Percentiles rank a stretch among this genome's conserved stretches.
These are phyloP conservation scores for Zasmidium citrigriseum DNA, from an alignment of 2,329 filamentous ascomycete species.

Conservation along the genomic window DNA sequence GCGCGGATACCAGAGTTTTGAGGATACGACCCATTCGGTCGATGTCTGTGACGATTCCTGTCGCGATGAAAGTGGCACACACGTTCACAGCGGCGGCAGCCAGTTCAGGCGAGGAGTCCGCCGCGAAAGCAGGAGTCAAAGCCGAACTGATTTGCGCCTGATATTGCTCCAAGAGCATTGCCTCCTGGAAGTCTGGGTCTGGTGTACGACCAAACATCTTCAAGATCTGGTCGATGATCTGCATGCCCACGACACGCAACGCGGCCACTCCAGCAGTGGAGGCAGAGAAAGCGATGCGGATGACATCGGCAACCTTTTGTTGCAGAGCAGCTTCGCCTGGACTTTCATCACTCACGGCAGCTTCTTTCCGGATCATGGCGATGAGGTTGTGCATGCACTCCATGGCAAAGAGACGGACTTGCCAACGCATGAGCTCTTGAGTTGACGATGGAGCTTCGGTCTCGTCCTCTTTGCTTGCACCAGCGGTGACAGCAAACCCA, in stretches of 20 bases:
- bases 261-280: slow-evolving; percentile 92
- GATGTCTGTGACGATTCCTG: slow-evolving; percentile 93
- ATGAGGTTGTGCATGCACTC: slow-evolving; percentile 83
- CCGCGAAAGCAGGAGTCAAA: slow-evolving; percentile 91
- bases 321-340: slow-evolving; percentile 77
- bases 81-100: slow-evolving; percentile 96
- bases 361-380: slow-evolving; percentile 73
- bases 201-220: slow-evolving; percentile 96
- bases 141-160: slow-evolving; percentile 98
- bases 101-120: slow-evolving; percentile 91
- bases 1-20: slow-evolving; percentile 83
- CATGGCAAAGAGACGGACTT: slow-evolving; percentile 93
- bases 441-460: slow-evolving; percentile 48
- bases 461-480: slow-evolving; percentile 51
- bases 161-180: slow-evolving; percentile 93
- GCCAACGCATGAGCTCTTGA: slow-evolving; percentile 91
- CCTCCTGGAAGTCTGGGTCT: slow-evolving; percentile 97
- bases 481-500: slow-evolving; percentile 80
- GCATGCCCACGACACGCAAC: slow-evolving; percentile 84
- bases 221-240: slow-evolving; percentile 89
- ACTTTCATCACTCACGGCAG: slow-evolving; percentile 75
- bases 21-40: slow-evolving; percentile 98
- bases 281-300: slow-evolving; percentile 95
- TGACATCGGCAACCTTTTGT: slow-evolving; percentile 82
- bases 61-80: slow-evolving; percentile 96